phyloP scores from a whole-genome alignment of 2,329 filamentous ascomycete genomes.

The Annulohypoxylon truncatum region DNA sequence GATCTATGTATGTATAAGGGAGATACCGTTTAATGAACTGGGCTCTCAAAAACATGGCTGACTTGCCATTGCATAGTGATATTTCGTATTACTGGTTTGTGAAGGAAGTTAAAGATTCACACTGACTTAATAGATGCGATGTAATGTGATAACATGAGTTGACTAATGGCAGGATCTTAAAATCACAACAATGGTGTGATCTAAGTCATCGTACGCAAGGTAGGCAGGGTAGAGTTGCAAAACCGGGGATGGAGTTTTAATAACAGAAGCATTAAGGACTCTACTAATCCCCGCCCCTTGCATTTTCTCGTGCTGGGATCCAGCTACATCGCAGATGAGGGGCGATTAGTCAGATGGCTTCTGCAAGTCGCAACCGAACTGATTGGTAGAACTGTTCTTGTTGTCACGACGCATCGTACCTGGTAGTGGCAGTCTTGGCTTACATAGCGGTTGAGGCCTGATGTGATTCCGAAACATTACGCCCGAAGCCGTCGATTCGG shows the following conservation, averaged over 20 bases:
- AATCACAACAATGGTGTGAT: constrained; percentile 20
- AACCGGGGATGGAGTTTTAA: constrained; percentile 41
- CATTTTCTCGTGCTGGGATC: constrained; percentile 7
- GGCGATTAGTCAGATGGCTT: constrained; percentile 12
- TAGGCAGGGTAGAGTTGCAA: constrained; percentile 27
- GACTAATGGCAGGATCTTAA: constrained; percentile 14
- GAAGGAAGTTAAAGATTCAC: neutral
- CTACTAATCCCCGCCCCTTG: constrained; percentile 22
- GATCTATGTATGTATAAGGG: neutral
- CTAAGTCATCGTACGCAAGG: constrained; percentile 5
- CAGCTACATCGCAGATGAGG: constrained; percentile 3
- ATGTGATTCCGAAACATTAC: constrained; percentile 30
- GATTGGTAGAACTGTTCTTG: constrained; percentile 32
- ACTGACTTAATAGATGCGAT: neutral
- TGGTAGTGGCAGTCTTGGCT: constrained; percentile 11
- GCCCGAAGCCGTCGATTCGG: constrained; percentile 6
- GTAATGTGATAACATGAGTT: constrained; percentile 1
- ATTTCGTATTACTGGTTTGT: neutral
- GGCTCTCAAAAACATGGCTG: neutral
- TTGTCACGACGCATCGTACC: constrained; percentile 25
- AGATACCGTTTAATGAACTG: neutral
- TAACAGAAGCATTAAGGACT: constrained; percentile 41
- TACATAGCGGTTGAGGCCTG: constrained; percentile 18
- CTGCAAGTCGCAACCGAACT: constrained; percentile 33
- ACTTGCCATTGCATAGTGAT: constrained; percentile 17